Evolutionary conservation across 2,329 filamentous ascomycete species (phyloP), one percentile per base, ranked within the genome.

Genomic region (Sporothrix inflata): DNA sequence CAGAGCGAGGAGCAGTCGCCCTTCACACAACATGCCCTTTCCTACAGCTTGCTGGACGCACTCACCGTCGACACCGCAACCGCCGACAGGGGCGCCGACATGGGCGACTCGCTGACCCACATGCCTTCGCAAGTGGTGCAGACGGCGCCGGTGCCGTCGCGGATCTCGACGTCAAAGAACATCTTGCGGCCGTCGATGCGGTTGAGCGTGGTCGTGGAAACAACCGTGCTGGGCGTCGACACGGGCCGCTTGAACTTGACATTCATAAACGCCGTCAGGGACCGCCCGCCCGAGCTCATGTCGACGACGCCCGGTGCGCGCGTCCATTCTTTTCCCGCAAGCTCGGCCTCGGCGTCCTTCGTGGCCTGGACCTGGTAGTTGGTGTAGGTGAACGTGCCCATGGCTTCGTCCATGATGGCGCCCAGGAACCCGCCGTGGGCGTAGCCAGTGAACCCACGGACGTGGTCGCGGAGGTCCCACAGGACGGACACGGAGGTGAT

Each of bases 321-420:
- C 24, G 21, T n/a, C 71, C 73, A 71, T 24, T 24, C 19, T 19
- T 16, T 19, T 9, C 19, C 27, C 9, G 3, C 24, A 1, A 21
- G 55, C 11, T 42, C 24, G 19, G 71, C 69, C 24, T 24, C 60
- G 1, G 45, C 42, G 4, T 73, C 47, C 40, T 71, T 53, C 4
- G 9, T n/a, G 16, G 42, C 70, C 71, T 74, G 74, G 55, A 72
- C 63, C 34, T 75, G 45, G 63, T 76, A 71, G 57, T 78, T 79
- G 66, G 74, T 55, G 30, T 75, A 74, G 24, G 78, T 67, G 40
- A 79, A 68, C 34, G 66, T 67, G 30, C 77, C 77, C 78, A 79
- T 79, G 47, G 76, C 75, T 71, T 80, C 78, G 73, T 79, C 79
- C 19, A 79, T 74, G 9, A 78, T 9, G 9, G 74, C 66, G 8